A percentile compares a stretch with the other conserved stretches of the same genome.
phyloP scores from a whole-genome alignment of 257 asterid species.

The Plantago ovata region DNA sequence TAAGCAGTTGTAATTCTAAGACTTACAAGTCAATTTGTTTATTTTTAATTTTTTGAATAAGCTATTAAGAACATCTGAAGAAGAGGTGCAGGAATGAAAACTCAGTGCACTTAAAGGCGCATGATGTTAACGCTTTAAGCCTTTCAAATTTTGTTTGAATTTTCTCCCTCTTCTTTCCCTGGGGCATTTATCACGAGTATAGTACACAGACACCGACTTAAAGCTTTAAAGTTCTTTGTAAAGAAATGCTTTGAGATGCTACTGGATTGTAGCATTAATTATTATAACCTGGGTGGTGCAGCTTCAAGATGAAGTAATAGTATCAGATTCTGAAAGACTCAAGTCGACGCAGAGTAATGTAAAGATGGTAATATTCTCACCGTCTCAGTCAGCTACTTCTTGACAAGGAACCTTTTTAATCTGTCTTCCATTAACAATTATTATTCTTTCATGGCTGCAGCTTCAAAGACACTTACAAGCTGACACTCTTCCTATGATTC shows the following conservation, averaged over 20 bases:
- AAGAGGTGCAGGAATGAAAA: no score
- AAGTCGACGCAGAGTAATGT: slow-evolving; percentile 81
- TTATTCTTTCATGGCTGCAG: slow-evolving; percentile 35
- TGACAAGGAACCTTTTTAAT: background rate
- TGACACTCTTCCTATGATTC: slow-evolving; percentile 84
- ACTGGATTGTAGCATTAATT: slow-evolving; percentile 5
- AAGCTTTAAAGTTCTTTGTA: background rate
- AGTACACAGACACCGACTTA: no score
- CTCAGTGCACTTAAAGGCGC: no score
- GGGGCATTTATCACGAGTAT: slow-evolving; percentile 14
- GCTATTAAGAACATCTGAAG: no score
- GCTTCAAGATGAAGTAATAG: slow-evolving; percentile 93
- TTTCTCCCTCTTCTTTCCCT: background rate
- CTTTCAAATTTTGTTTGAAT: no score
- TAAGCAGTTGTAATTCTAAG: no score
- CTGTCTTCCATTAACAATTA: slow-evolving; percentile 14
- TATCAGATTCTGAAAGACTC: slow-evolving; percentile 91
- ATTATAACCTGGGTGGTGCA: slow-evolving; percentile 33
- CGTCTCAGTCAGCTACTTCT: background rate
- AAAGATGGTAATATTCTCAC: slow-evolving; percentile 52
- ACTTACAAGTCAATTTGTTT: no score
- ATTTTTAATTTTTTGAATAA: no score
- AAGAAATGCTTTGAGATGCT: background rate
- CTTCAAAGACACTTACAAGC: slow-evolving; percentile 94
- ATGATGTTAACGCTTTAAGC: no score